These are phyloP conservation scores for Golubevia pallescens DNA, from an alignment of 1,284 basidiomycete genomes.

Conservation along the genomic window DNA sequence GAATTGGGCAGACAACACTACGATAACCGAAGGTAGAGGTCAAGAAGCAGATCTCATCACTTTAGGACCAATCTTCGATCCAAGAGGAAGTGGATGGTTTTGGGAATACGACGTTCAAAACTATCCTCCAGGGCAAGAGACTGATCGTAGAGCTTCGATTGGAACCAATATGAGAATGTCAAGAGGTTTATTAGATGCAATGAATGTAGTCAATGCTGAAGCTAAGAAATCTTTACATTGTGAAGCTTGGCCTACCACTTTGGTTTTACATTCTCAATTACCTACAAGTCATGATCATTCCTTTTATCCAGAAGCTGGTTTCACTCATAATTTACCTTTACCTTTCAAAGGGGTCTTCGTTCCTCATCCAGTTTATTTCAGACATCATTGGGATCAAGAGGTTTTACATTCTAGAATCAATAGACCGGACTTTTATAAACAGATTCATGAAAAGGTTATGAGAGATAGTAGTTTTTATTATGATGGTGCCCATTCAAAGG, in stretches of 20 bases:
- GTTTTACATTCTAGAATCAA: constrained; percentile 58
- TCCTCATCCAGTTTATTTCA: constrained; percentile 63
- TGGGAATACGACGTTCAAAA: constrained; percentile 64
- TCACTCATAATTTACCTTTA: constrained; percentile 57
- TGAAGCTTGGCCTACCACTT: constrained; percentile 62
- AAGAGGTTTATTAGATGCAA: constrained; percentile 57
- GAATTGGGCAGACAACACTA: constrained; percentile 50
- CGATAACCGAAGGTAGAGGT: constrained; percentile 35
- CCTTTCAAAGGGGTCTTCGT: constrained; percentile 64
- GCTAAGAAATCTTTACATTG: constrained; percentile 63
- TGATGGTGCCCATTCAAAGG: constrained; percentile 55
- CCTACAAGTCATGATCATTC: constrained; percentile 53
- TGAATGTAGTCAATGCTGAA: constrained; percentile 64
- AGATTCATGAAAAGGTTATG: constrained; percentile 62
- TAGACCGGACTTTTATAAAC: constrained; percentile 60
- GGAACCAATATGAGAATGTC: constrained; percentile 64
- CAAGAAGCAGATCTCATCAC: constrained; percentile 63
- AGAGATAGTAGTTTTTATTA: constrained; percentile 62
- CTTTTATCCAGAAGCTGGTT: constrained; percentile 60
- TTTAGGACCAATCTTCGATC: constrained; percentile 62
- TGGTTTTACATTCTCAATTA: constrained; percentile 62
- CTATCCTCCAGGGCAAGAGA: constrained; percentile 52
- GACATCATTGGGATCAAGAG: constrained; percentile 58
- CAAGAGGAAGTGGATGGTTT: constrained; percentile 62
- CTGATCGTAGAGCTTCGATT: constrained; percentile 59